A percentile compares a stretch with the other conserved stretches of the same genome.
Conservation (phyloP, 345 rosid species). For the Luvunga scandens region DNA sequence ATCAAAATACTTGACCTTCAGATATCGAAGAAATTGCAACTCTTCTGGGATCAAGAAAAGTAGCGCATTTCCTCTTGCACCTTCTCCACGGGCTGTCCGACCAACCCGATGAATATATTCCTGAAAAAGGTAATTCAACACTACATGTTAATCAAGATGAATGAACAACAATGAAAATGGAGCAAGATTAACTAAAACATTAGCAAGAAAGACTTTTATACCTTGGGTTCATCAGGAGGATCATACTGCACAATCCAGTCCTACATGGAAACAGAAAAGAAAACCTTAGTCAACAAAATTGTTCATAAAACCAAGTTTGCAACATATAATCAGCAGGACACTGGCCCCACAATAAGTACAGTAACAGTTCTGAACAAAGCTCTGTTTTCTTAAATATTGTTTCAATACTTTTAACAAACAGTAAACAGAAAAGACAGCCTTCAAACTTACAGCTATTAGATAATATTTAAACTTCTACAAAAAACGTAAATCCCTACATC, state of each 20-base stretch:
- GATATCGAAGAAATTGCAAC: slow-evolving; percentile 80
- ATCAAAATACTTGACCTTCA: slow-evolving; percentile 50
- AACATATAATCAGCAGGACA: not conserved
- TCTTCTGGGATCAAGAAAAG: slow-evolving; percentile 94
- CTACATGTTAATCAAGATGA: slow-evolving; percentile 1
- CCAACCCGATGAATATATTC: slow-evolving; percentile 99
- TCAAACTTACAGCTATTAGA: not conserved
- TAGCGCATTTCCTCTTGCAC: slow-evolving; percentile 89
- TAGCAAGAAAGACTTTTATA: slow-evolving; percentile 20
- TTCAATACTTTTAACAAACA: not conserved
- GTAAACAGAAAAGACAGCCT: not conserved
- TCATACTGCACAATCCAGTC: slow-evolving; percentile 99
- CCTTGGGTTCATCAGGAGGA: slow-evolving; percentile 99
- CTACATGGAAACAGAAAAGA: slow-evolving; percentile 35
- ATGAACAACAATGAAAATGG: not conserved
- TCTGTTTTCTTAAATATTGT: not conserved
- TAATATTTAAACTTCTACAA: too few relatives aligned
- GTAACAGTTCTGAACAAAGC: not conserved
- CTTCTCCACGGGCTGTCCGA: slow-evolving; percentile 99
- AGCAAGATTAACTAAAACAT: not conserved
- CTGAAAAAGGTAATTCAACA: slow-evolving; percentile 38
- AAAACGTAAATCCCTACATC: too few relatives aligned
- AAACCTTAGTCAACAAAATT: not conserved
- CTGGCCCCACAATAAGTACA: not conserved
- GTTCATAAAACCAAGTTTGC: not conserved